Base-by-base conservation (phyloP, 371 early-diverging fungal species). In the Mucor mucedo region DNA sequence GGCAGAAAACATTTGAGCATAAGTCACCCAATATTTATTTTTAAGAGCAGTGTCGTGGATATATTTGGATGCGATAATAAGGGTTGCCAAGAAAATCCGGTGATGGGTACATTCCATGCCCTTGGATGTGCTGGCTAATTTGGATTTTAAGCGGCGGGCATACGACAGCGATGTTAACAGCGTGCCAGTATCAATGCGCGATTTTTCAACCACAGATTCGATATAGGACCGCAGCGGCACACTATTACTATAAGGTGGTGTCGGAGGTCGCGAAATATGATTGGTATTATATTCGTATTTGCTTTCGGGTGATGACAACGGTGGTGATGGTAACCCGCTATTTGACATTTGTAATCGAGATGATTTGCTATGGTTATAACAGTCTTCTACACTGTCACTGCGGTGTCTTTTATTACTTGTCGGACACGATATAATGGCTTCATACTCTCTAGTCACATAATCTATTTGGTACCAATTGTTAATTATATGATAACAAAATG, bases 21-120 rank as follows among this genome's bases (percentile, higher is more conserved):
- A 87, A 11, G 78, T 74, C n/a, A 90, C 86, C 92, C 92, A 93
- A 58, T 89, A 83, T 66, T 87, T 87, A 78, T 92, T 92, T 68
- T 87, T 90, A 11, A 90, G 87, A 27, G 89, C 86, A 27, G 87
- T 82, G 60, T 90, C 91, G 58, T 91, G 89, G 41, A 90, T 77
- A 55, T 90, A 89, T 68, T 91, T 91, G 21, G 86, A 79, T 32
- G 66, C 69, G 9, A 92, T 77, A 41, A 93, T 89, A 5, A 93
- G 72, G 2, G 92, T 80, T n/a, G 93, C 92, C 45, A 93, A 71
- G 60, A 91, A 86, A 21, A 92, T 88, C 33, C 93, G 84, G 65
- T 93, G 92, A 62, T 85, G 83, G 6, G 92, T 91, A 65, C 91
- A 92, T 55, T 85, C 83, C 84, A 91, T 89, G 5, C 91, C 87